These are phyloP conservation scores for Scedosporium minutisporum DNA, from an alignment of 2,329 filamentous ascomycete genomes.

Conservation along the genomic window DNA sequence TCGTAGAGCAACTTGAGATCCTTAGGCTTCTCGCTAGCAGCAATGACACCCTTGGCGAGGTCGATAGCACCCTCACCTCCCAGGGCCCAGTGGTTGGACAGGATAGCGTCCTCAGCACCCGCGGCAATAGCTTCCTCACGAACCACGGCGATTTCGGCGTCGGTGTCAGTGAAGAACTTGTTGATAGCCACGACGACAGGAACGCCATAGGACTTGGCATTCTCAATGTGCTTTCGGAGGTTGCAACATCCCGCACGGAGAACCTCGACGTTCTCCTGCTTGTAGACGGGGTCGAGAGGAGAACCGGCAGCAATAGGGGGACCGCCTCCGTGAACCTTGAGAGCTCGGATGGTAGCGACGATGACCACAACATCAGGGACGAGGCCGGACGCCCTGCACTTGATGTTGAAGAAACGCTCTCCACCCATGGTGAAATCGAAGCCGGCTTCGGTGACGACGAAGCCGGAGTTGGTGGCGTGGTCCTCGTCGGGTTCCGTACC, in stretches of 20 bases:
- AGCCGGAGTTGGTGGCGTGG: constrained; percentile 71
- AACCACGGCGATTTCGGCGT: constrained; percentile 81
- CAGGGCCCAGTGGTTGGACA: constrained; percentile 94
- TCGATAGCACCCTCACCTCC: constrained; percentile 85
- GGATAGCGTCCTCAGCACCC: constrained; percentile 85
- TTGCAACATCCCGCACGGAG: constrained; percentile 87
- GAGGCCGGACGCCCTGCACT: constrained; percentile 89
- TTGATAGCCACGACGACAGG: constrained; percentile 97
- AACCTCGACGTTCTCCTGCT: constrained; percentile 85
- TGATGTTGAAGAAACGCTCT: constrained; percentile 99
- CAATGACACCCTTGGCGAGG: constrained; percentile 77
- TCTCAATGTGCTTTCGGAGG: constrained; percentile 87
- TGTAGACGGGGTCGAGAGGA: constrained; percentile 78
- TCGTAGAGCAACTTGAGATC: constrained; percentile 82
- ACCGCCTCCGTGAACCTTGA: constrained; percentile 95
- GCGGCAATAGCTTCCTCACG: constrained; percentile 85
- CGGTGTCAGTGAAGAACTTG: constrained; percentile 87
- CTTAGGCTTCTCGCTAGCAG: constrained; percentile 73
- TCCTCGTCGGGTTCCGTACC: constrained; percentile 91
- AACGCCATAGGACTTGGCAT: constrained; percentile 80
- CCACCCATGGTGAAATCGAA: constrained; percentile 99
- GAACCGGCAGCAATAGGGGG: constrained; percentile 87
- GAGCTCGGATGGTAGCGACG: constrained; percentile 86
- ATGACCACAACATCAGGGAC: constrained; percentile 89
- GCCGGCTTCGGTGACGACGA: constrained; percentile 91